A percentile compares a stretch with the other conserved stretches of the same genome.
Conservation (phyloP, 2,329 filamentous ascomycete genomes). For the Claviceps cyperi region DNA sequence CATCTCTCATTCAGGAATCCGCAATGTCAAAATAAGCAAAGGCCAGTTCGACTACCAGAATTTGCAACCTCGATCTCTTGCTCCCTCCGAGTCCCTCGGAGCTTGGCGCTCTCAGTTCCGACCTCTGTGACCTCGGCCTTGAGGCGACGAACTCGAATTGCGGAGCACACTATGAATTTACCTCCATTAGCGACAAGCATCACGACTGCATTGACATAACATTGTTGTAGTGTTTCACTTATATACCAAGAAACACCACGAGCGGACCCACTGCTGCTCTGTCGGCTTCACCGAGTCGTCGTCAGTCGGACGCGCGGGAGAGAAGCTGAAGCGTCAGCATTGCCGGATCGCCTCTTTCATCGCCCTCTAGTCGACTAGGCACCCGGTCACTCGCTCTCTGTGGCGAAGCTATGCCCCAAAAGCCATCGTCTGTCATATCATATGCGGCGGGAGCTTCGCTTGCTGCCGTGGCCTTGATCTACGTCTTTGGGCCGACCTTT, state of each 20-base stretch:
- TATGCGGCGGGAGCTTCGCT: constrained; percentile 94
- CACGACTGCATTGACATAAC: not conserved
- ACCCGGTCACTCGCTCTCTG: not conserved
- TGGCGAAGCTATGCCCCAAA: constrained; percentile 19
- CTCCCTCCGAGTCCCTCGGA: too few relatives aligned
- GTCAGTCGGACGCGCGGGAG: not conserved
- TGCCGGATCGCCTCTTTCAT: not conserved
- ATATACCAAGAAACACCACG: not conserved
- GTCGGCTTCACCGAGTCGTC: not conserved
- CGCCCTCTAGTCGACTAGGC: constrained; percentile 4
- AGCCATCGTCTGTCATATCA: constrained; percentile 41
- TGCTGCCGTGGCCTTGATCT: constrained; percentile 86
- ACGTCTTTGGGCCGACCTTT: constrained; percentile 96
- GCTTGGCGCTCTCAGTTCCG: too few relatives aligned
- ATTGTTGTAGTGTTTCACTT: not conserved
- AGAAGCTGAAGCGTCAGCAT: not conserved
- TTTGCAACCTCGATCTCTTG: too few relatives aligned
- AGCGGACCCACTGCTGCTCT: not conserved
- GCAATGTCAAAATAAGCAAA: too few relatives aligned
- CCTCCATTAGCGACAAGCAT: not conserved
- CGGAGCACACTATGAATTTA: constrained; percentile 1
- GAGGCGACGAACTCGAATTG: not conserved
- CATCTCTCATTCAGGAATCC: too few relatives aligned
- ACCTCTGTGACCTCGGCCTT: not conserved
- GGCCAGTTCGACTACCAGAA: too few relatives aligned